phyloP scores from a whole-genome alignment of 257 asterid genomes.

The Rubia yunnanensis region DNA sequence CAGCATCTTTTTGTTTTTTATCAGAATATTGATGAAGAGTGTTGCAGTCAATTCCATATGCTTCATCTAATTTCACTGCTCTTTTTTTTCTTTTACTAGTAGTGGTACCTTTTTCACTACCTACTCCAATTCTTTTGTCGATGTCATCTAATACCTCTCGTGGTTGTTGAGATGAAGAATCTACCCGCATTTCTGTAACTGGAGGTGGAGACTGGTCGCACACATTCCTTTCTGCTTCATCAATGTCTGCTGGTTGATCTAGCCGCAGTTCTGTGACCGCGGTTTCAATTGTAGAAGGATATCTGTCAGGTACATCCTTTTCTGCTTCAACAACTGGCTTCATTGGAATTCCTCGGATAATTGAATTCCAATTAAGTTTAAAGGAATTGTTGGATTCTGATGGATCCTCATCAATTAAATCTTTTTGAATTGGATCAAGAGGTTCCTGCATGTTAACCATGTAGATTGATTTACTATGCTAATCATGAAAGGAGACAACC shows the following conservation, averaged over 20 bases:
- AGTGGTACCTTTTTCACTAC: not conserved
- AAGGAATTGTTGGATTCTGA: too few relatives aligned
- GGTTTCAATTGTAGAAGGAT: too few relatives aligned
- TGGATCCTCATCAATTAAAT: too few relatives aligned
- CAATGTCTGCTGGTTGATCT: not conserved
- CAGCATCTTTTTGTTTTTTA: too few relatives aligned
- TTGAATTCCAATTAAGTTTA: too few relatives aligned
- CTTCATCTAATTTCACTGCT: not conserved
- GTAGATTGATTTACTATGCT: not conserved
- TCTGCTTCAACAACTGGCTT: not conserved
- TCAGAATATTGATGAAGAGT: slow-evolving; percentile 6
- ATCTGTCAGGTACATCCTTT: not conserved
- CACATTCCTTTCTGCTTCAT: not conserved
- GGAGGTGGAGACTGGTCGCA: not conserved
- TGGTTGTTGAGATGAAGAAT: not conserved
- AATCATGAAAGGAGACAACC: not conserved
- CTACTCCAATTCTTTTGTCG: not conserved
- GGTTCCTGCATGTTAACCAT: not conserved
- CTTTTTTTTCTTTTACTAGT: not conserved
- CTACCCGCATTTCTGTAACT: not conserved
- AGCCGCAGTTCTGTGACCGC: too few relatives aligned
- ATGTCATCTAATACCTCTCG: not conserved
- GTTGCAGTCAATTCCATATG: slow-evolving; percentile 1
- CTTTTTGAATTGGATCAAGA: too few relatives aligned
- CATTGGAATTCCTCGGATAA: too few relatives aligned